Base-by-base conservation (phyloP, 2,329 filamentous ascomycete genomes). In the Sphaceloma murrayae region DNA sequence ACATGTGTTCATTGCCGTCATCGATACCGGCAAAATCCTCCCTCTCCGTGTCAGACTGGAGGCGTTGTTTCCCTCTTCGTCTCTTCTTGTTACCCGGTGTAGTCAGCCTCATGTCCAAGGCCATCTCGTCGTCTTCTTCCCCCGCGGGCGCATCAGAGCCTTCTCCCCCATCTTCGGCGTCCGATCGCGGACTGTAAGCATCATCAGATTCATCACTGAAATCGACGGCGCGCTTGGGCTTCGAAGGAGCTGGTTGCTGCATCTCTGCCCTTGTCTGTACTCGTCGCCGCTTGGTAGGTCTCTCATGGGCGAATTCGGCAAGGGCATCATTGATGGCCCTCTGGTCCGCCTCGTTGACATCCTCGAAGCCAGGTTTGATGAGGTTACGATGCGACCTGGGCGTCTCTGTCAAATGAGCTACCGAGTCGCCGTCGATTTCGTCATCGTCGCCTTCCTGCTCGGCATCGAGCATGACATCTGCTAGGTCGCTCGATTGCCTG, bases 1-100 rank as follows among this genome's bases (percentile, higher is more conserved):
- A 98, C 14, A 87, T 71, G 0, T 71, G 66, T 59, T 95, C 88
- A 48, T 94, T 82, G 1, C 91, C 93, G 60, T 98, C 91, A 55
- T 98, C 91, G 14, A 95, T 63, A 2, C 74, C 74, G 9, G 72
- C 68, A 21, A 81, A 61, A 53, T 79, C 75, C 52, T 78, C 73
- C 29, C 59, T 22, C 7, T 40, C 16, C 17, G 36, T 24, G 58
- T 7, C 53, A 54, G 10, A 53, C 56, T 3, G 53, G 53, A 10
- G 50, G 47, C n/a, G 52, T 43, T 16, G 49, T 43, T 60, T 63
- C 9, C 46, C 47, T 16, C 55, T 53, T 9, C 52, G 53, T 50
- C 64, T 67, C 4, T 62, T 62, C 51, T 66, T 67, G 19, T 56
- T 60, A 18, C 59, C 58, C 14, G 61, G 58, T 3, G 59, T 62